Evolutionary conservation across 208 protist genomes (phyloP), one percentile per base, ranked within the genome.

Genomic region (Trichomonas tenax): DNA sequence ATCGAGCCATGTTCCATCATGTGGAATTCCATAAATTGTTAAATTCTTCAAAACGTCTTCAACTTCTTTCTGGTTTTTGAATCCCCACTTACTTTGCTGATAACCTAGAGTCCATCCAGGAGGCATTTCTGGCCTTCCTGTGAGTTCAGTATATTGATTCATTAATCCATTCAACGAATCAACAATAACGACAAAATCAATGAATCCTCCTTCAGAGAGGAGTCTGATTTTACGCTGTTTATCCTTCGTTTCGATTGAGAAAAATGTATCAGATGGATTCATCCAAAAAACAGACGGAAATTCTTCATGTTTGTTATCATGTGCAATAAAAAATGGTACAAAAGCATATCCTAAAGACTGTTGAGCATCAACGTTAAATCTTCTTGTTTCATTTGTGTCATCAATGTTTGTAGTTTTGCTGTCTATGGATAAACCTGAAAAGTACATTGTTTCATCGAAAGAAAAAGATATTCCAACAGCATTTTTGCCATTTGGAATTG

Each of bases 1-100:
- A 97, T 99, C 99, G 15, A 99, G 98, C 99, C 99, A 99, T 44
- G 99, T 97, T 26, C 98, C 98, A 97, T 99, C 99, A 97, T 96
- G 89, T 31, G 97, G 97, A 44, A 97, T 90, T 9, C 95, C 72
- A 31, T 21, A 15, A 9, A 48, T 45, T 40, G 41, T 44, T 23
- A 93, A 51, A 44, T 93, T 51, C 17, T 93, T 0, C 40, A 93
- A 36, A 0, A 51, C 44, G 48, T 93, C 44, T 51, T 93, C 86
- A 93, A 93, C 86, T 93, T 93, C 44, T n/a, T 0, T 38, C 38
- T 48, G 44, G 26, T 48, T 93, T 15, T 93, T 51, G 97, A 99
- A 99, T 93, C 98, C 98, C 99, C 99, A 99, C 46, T 98, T 98
- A 96, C 98, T 99, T 97, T 99, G 99, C 97, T 99, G 99, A 96